Conservation (phyloP, 768 basidiomycete species). For the Hericium rajendrae region DNA sequence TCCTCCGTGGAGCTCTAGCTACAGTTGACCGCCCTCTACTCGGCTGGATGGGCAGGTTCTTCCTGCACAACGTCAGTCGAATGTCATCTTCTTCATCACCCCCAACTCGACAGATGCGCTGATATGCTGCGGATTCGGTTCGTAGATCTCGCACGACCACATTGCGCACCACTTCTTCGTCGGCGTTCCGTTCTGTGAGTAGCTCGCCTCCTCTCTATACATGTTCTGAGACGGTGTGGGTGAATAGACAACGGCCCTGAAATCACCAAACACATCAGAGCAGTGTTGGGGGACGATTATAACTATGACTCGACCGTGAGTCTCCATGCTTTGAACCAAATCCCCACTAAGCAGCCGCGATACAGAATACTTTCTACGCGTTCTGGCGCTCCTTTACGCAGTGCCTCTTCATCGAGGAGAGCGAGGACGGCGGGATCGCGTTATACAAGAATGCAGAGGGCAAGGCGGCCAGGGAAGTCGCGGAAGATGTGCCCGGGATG, state of each 20-base stretch:
- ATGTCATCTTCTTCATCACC: neutral
- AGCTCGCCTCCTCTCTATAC: neutral
- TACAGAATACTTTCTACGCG: neutral
- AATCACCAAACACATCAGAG: slow-evolving; percentile 12
- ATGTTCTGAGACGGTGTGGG: neutral
- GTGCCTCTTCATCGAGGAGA: slow-evolving; percentile 92
- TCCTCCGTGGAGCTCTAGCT: slow-evolving; percentile 85
- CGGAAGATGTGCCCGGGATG: neutral
- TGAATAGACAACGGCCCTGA: slow-evolving; percentile 75
- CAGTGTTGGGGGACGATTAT: neutral
- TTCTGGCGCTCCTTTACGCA: slow-evolving; percentile 66
- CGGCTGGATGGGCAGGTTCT: slow-evolving; percentile 24
- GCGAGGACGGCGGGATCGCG: slow-evolving; percentile 64
- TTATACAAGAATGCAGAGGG: slow-evolving; percentile 69
- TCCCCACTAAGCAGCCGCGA: neutral
- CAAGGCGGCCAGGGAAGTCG: neutral
- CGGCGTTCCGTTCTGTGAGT: slow-evolving; percentile 16
- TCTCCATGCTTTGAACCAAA: neutral
- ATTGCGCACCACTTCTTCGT: slow-evolving; percentile 28
- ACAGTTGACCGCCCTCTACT: slow-evolving; percentile 82
- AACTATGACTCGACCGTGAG: neutral
- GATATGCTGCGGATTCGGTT: neutral
- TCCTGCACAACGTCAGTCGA: neutral
- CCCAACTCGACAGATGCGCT: neutral
- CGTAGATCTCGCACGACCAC: slow-evolving; percentile 69